A percentile compares a stretch with the other conserved stretches of the same genome.
Evolutionary conservation across 1,139 yeast genomes (phyloP).

Genomic region (Hansenula sp.): DNA sequence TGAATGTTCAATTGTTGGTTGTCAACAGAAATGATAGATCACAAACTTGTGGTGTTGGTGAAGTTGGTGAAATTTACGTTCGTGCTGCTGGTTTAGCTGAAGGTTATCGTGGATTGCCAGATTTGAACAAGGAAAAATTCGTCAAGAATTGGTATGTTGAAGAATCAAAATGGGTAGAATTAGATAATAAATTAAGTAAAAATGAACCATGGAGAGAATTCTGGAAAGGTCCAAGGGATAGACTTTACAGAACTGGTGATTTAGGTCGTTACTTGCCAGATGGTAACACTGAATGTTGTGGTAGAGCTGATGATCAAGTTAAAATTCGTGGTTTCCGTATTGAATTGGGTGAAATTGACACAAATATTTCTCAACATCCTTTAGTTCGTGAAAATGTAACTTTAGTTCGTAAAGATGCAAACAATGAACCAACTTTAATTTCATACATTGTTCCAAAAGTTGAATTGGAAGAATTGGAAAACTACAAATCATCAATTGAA

Average conservation of each 20-base stretch:
- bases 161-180: constrained; percentile 49
- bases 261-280: constrained; percentile 94
- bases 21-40: constrained; percentile 86
- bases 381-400: constrained; percentile 89
- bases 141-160: constrained; percentile 86
- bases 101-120: constrained; percentile 91
- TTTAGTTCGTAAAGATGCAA: constrained; percentile 86
- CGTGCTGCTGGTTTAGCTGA: constrained; percentile 98
- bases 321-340: constrained; percentile 98
- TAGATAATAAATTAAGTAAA: constrained; percentile 38
- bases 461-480: constrained; percentile 49
- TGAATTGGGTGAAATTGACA: constrained; percentile 96
- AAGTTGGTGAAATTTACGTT: constrained; percentile 96
- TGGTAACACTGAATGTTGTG: constrained; percentile 97
- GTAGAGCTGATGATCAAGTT: constrained; percentile 98
- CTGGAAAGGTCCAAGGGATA: constrained; percentile 93
- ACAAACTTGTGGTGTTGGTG: constrained; percentile 96
- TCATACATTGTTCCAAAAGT: constrained; percentile 89
- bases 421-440: constrained; percentile 86
- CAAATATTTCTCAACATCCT: constrained; percentile 91
- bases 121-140: constrained; percentile 80
- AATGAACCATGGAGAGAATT: constrained; percentile 69
- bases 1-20: constrained; percentile 87
- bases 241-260: constrained; percentile 96
- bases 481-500: constrained; percentile 40